A percentile compares a stretch with the other conserved stretches of the same genome.
Evolutionary conservation across 768 basidiomycete species (phyloP).

Genomic region (Rhizopogon vulgaris): DNA sequence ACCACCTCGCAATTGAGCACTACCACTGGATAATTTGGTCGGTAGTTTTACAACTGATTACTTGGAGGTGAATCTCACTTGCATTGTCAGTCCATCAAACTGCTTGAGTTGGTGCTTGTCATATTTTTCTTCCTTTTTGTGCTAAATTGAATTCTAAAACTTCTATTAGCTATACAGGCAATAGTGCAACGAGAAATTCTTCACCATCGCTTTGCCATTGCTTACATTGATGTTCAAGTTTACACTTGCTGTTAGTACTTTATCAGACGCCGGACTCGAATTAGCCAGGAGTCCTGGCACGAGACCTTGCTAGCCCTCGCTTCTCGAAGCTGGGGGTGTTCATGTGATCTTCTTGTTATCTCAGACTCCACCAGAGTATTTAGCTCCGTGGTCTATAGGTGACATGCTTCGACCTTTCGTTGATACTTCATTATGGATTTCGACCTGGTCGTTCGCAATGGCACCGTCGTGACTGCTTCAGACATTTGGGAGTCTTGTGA

Average conservation of each 20-base stretch:
- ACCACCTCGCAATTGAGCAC: too few species aligned
- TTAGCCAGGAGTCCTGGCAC: neutral
- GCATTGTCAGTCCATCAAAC: too few species aligned
- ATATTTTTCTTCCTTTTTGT: neutral
- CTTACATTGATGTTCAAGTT: too few species aligned
- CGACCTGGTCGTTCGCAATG: constrained; percentile 9
- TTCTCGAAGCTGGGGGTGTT: neutral
- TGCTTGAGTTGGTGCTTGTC: neutral
- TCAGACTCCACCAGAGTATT: neutral
- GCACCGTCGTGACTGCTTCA: constrained; percentile 11
- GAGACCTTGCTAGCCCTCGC: neutral
- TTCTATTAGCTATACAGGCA: too few species aligned
- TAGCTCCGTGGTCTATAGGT: neutral
- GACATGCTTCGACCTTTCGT: neutral
- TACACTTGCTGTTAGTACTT: neutral
- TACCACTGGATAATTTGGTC: too few species aligned
- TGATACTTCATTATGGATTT: constrained; percentile 6
- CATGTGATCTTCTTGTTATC: constrained; percentile 1
- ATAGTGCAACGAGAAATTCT: too few species aligned
- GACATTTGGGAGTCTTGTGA: constrained; percentile 15
- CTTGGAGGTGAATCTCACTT: too few species aligned
- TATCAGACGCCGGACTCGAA: neutral
- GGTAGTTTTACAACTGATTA: too few species aligned
- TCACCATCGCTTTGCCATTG: too few species aligned
- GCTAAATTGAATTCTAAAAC: too few species aligned